Base-by-base conservation (phyloP, 2,329 filamentous ascomycete genomes). In the Fusarium tricinctum region DNA sequence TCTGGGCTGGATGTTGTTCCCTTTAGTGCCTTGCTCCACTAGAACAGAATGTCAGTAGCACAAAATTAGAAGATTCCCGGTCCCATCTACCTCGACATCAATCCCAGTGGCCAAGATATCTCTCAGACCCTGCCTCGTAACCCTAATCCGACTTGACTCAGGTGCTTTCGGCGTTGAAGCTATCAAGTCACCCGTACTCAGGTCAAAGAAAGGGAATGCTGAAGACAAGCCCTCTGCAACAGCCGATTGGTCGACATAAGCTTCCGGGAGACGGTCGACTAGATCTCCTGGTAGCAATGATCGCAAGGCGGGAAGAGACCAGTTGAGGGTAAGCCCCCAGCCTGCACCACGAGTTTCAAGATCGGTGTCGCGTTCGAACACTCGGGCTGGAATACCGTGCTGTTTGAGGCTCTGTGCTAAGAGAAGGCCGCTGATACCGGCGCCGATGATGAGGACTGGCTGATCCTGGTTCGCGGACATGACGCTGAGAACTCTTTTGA, bases 251-350 rank as follows among this genome's bases (percentile, higher is more conserved):
- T 87, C 84, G 43, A 90, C 85, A 69, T 85, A 86, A 0, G 84
- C 80, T 46, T 85, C 82, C 2, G 82, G 80, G 3, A 89, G 75
- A 1, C 81, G 80, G 3, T 73, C 71, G 5, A 82, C 57, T 8
- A 88, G 75, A 14, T 83, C 76, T 0, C 80, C 73, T 0, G 87
- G 84, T 28, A 90, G 78, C 22, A 89, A 78, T 9, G 79, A 73
- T 44, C 83, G 80, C 40, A 90, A 78, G 2, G 80, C 81, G 0
- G 84, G 80, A 12, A 89, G 80, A 6, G 85, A 86, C 88, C 88
- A 91, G 73, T 90, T 86, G 58, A 91, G 78, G 0, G 88, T 90
- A 58, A 91, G 78, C 5, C 87, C 89, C 89, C 88, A 91, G 64
- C 88, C 88, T 6, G 82, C 78, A 20, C 78, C 84, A 32, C 82